Evolutionary conservation across 352 stramenopile genomes (phyloP), one percentile per base, ranked within the genome.

Genomic region (Globisporangium nagaii): DNA sequence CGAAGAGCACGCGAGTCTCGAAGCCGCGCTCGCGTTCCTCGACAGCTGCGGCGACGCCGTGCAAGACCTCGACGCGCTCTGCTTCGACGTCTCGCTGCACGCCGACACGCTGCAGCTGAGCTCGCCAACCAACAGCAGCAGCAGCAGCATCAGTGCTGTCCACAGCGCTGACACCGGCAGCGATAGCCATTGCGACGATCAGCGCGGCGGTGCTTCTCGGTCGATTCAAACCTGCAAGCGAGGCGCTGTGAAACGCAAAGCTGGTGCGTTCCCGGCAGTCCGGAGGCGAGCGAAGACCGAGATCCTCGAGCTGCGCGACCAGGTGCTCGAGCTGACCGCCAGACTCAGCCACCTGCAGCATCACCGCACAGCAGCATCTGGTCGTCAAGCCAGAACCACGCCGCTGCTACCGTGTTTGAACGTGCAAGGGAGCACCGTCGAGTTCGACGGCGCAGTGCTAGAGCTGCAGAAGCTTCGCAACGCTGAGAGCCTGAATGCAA

Each of bases 381-480:
- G n/a, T n/a, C n/a, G n/a, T n/a, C n/a, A n/a, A n/a, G n/a, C n/a
- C n/a, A n/a, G n/a, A n/a, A n/a, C n/a, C n/a, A n/a, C n/a, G 19
- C 10, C 19, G 37, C 6, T 1, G 8, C 15, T 5, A 2, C 15
- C 13, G 13, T 13, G 15, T 24, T 15, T 36, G 27, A 37, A 17
- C 31, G 19, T 11, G 19, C 28, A 35, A 15, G 19, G 20, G n/a
- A 40, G 35, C 28, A 65, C 65, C 0, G 53, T 75, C 4, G 79
- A 66, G 61, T 43, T 72, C 32, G 60, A 50, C 19, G 28, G 75
- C 2, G 70, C 70, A 30, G 69, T 62, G 13, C 54, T 58, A 5
- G 70, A 84, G 37, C 74, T 72, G 42, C 56, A 63, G n/a, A 65
- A 73, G 42, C 63, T 67, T n/a, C 60, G 71, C 53, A 59, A 60